Conservation (phyloP, 2,329 filamentous ascomycete genomes). For the Colletotrichum coccodes region DNA sequence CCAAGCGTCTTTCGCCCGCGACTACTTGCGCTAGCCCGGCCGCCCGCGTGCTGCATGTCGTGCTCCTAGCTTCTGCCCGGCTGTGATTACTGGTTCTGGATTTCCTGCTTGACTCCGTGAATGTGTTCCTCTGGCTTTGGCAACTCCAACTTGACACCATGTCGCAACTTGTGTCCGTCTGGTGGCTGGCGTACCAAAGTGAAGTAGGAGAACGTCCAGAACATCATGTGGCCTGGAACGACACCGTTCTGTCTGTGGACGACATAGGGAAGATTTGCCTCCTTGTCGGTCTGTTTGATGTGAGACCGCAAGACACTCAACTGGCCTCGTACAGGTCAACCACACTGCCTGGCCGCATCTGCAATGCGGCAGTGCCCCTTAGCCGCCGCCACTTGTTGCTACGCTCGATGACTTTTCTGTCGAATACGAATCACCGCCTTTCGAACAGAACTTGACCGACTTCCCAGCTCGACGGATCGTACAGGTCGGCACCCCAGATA, state of each 20-base stretch:
- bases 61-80: slow-evolving; percentile 4
- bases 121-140: not conserved
- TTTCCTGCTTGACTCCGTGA: not conserved
- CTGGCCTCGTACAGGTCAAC: slow-evolving; percentile 9
- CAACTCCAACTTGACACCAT: too few relatives aligned
- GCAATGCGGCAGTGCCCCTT: slow-evolving; percentile 50
- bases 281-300: not conserved
- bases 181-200: not conserved
- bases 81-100: slow-evolving; percentile 4
- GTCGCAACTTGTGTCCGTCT: not conserved
- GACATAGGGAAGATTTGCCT: not conserved
- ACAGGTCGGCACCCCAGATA: slow-evolving; percentile 61
- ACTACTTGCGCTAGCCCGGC: slow-evolving; percentile 12
- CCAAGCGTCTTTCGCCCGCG: slow-evolving; percentile 7
- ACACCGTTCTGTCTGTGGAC: not conserved
- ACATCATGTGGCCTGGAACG: not conserved
- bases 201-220: not conserved
- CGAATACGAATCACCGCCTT: slow-evolving; percentile 71
- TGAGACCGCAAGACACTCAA: not conserved
- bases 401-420: slow-evolving; percentile 60
- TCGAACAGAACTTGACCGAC: slow-evolving; percentile 67
- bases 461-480: slow-evolving; percentile 62
- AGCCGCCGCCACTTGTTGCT: slow-evolving; percentile 62
- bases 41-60: slow-evolving; percentile 12
- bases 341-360: slow-evolving; percentile 8